phyloP scores from a whole-genome alignment of 2,329 filamentous ascomycete species.

The Claviceps fusiformis region DNA sequence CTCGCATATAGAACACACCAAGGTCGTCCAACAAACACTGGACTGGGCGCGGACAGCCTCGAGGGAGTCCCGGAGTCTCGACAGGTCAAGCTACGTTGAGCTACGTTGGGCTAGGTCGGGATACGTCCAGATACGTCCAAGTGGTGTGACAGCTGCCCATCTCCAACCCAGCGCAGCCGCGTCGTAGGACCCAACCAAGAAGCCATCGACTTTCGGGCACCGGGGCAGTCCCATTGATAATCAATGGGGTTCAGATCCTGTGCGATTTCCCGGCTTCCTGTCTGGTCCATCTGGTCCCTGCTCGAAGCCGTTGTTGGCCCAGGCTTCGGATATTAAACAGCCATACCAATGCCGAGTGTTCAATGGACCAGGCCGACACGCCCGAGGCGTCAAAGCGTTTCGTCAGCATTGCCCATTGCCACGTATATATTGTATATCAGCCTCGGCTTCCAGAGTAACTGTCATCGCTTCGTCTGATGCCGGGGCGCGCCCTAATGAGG shows the following conservation, averaged over 20 bases:
- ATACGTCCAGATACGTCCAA: neutral
- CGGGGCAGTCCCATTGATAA: neutral
- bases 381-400: neutral
- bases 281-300: neutral
- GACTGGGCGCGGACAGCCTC: too few species aligned
- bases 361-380: neutral
- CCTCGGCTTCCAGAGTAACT: neutral
- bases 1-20: neutral
- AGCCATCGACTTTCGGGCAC: neutral
- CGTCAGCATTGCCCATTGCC: neutral
- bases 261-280: neutral
- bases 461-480: neutral
- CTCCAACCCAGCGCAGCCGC: neutral
- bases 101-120: neutral
- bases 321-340: neutral
- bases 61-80: too few species aligned
- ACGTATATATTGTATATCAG: neutral
- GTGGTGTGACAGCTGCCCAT: slow-evolving; percentile 5
- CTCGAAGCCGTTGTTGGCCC: neutral
- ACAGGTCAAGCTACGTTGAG: too few species aligned
- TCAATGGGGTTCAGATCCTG: too few species aligned
- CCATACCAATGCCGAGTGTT: neutral
- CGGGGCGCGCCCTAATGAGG: neutral
- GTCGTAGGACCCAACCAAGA: slow-evolving; percentile 1
- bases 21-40: too few species aligned